A percentile compares a stretch with the other conserved stretches of the same genome.
Conservation (phyloP, 192 early-diverging fungal species). For the Coemansia sp. region DNA sequence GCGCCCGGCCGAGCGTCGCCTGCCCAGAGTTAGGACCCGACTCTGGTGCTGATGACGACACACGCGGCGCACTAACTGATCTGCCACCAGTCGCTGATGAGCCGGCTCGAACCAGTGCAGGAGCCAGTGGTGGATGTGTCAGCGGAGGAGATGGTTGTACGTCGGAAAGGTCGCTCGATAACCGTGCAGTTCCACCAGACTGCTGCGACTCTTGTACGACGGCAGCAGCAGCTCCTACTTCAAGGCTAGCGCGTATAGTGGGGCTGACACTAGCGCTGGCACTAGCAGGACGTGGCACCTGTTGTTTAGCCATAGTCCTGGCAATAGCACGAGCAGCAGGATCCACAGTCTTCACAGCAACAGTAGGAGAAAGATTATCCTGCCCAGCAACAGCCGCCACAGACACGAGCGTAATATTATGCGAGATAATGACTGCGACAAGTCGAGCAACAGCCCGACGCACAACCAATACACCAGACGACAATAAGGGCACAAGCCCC, state of each 20-base stretch:
- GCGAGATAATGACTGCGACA: constrained; percentile 33
- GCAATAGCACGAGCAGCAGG: constrained; percentile 9
- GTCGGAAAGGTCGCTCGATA: neutral
- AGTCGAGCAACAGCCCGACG: constrained; percentile 33
- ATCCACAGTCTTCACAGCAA: neutral
- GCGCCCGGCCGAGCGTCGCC: constrained; percentile 68
- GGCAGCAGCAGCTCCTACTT: neutral
- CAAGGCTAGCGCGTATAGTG: neutral
- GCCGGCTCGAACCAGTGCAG: neutral
- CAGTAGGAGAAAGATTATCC: neutral
- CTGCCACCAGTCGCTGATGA: neutral
- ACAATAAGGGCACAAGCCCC: constrained; percentile 22
- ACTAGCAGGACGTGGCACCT: constrained; percentile 2
- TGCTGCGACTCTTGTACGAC: neutral
- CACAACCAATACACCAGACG: constrained; percentile 33
- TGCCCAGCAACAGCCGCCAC: neutral
- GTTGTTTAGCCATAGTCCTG: neutral
- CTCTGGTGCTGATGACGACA: constrained; percentile 8
- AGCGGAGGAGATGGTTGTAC: neutral
- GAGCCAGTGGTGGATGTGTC: neutral
- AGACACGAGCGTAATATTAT: constrained; percentile 10
- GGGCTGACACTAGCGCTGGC: neutral
- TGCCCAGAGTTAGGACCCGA: constrained; percentile 4
- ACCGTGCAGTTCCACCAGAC: neutral
- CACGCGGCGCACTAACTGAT: neutral